Percentiles rank a stretch among this genome's conserved stretches.
These are phyloP conservation scores for Boletus rubroflammeus DNA, from an alignment of 768 basidiomycete genomes.

Conservation along the genomic window DNA sequence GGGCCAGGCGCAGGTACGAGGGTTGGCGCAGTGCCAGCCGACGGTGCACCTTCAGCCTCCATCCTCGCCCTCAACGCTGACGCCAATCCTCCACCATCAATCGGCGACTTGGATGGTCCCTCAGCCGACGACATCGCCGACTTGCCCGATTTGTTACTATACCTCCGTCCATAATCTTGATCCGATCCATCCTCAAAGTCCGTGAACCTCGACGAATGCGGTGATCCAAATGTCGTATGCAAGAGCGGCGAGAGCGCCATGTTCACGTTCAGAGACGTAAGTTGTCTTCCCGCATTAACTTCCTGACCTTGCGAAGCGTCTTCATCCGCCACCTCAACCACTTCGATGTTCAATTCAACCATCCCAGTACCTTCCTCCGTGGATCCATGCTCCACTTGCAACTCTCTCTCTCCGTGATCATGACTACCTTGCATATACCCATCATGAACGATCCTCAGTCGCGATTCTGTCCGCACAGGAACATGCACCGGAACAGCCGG, in stretches of 20 bases:
- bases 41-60: slow-evolving; percentile 8
- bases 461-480: slow-evolving; percentile 31
- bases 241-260: slow-evolving; percentile 34
- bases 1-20: not conserved
- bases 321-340: slow-evolving; percentile 10
- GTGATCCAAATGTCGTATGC: slow-evolving; percentile 42
- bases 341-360: slow-evolving; percentile 12
- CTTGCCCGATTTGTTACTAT: slow-evolving; percentile 15
- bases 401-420: slow-evolving; percentile 19
- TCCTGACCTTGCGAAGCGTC: slow-evolving; percentile 12
- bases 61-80: slow-evolving; percentile 17
- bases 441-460: slow-evolving; percentile 29
- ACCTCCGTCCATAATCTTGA: slow-evolving; percentile 17
- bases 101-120: slow-evolving; percentile 9
- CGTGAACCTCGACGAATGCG: slow-evolving; percentile 31
- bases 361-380: not conserved
- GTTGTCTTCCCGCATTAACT: not conserved
- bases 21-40: not conserved
- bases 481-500: slow-evolving; percentile 31
- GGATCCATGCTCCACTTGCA: slow-evolving; percentile 20
- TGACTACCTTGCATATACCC: slow-evolving; percentile 18
- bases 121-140: slow-evolving; percentile 16
- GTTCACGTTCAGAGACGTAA: slow-evolving; percentile 5
- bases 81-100: slow-evolving; percentile 14
- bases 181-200: slow-evolving; percentile 30